Evolutionary conservation across 2,329 filamentous ascomycete genomes (phyloP), one percentile per base, ranked within the genome.

Genomic region (Hypomyces perniciosus): DNA sequence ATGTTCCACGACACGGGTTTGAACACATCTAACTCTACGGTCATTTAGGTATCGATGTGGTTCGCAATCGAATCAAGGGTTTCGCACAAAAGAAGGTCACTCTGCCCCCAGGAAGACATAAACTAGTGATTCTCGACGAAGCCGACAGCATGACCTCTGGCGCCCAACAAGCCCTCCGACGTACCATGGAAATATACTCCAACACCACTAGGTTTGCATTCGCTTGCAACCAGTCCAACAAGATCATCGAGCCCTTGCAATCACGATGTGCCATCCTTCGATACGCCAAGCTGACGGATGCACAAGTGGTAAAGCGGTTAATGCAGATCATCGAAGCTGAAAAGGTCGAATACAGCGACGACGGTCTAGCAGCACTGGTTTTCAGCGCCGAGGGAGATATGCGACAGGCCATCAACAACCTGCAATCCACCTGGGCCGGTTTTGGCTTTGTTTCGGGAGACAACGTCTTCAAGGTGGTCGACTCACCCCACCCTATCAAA

Each of bases 71-170:
- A 56, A 99, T 99, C 76, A 99, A 99, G 73, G 90, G 90, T 6
- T 99, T 99, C 64, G 93, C 93, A 4, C 93, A 97, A 70, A 99
- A 99, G 72, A 99, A 99, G 72, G 93, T 99, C 60, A 99, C 93
- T 1, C 77, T 99, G 9, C 90, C 93, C 0, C 75, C 84, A 1
- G 93, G 93, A 7, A 82, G 91, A 49, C 93, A 99, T 69, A 99
- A 99, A 75, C 77, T 99, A 45, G 90, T 99, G 45, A 97, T 99
- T 59, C 83, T 99, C 51, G 93, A 99, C 69, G 93, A 99, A 74
- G 93, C 93, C 53, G 93, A 99, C 77, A 91, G 86, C 67, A 99
- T 99, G 93, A 99, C 93, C 1, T 88, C 88, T 27, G 93, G 93
- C 48, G 93, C 93, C 2, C 93, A 99, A 67, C 93, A 97, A 71